Evolutionary conservation across 2,329 filamentous ascomycete species (phyloP), one percentile per base, ranked within the genome.

Genomic region (Phyllosticta citriasiana): DNA sequence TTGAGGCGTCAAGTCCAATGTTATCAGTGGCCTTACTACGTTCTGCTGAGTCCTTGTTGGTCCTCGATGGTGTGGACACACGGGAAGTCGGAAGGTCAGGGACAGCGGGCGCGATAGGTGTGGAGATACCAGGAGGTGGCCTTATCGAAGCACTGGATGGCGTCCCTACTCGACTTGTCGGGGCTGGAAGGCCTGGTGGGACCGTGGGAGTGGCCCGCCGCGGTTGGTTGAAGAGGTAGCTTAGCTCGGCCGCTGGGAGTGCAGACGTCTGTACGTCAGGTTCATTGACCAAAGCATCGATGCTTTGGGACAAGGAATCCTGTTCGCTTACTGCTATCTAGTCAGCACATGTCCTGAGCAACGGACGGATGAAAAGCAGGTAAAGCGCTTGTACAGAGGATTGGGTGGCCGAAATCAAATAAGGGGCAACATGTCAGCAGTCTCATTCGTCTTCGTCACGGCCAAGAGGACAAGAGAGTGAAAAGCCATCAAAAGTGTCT

Each of bases 261-360:
- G 40, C 40, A 47, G 40, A 16, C 57, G 64, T 66, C 65, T 68
- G 68, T 33, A 65, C 63, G 4, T 73, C 69, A 30, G 64, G 64
- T 53, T 89, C 87, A 24, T 85, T 83, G 12, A 89, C 86, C 3
- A 89, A 75, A 3, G 85, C 85, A 70, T 89, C 86, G 51, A 89
- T 83, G n/a, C 82, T 85, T 53, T 79, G 78, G 2, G 79, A 80
- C 12, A 62, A 51, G 14, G 60, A 56, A 25, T 62, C 60, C 22
- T 62, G 55, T 12, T 62, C 60, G 24, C 55, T 53, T 33, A 58
- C 55, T 62, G 60, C 58, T n/a, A 4, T n/a, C 47, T 30, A 67
- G 72, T 82, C 75, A 82, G 79, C 77, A 56, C 5, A 57, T 53
- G 33, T 54, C 60, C 40, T 55, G 50, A 14, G 22, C 19, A 26